Evolutionary conservation across 2,329 filamentous ascomycete species (phyloP).

Genomic region (Xylaria sp.): DNA sequence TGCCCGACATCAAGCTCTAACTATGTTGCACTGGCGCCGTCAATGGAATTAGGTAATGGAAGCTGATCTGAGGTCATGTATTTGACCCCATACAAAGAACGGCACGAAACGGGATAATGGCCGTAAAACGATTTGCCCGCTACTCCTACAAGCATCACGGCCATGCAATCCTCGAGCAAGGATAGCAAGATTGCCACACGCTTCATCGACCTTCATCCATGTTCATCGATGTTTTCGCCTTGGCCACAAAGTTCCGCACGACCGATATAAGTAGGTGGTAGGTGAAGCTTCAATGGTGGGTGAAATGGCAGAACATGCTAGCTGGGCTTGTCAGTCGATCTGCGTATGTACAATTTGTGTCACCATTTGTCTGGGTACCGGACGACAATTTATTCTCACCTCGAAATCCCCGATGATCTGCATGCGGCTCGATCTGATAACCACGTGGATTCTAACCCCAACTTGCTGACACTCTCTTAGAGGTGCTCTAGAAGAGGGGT

Average conservation of each 20-base stretch:
- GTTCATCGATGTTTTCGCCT: background rate
- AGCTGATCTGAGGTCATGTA: background rate
- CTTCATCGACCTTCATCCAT: background rate
- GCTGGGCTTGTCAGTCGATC: background rate
- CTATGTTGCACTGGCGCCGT: background rate
- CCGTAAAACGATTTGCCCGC: background rate
- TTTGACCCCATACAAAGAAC: background rate
- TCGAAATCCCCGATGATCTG: background rate
- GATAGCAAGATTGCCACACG: background rate
- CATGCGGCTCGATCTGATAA: background rate
- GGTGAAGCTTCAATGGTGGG: background rate
- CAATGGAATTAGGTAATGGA: no score
- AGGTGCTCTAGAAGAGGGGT: background rate
- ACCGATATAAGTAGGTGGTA: constrained; percentile 9
- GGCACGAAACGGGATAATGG: background rate
- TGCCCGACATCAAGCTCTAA: constrained; percentile 1
- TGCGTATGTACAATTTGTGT: background rate
- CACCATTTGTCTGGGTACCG: background rate
- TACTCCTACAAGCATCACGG: background rate
- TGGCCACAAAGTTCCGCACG: constrained; percentile 4
- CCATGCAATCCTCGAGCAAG: background rate
- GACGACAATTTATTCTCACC: background rate
- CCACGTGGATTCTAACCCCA: background rate
- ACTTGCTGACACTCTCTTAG: background rate
- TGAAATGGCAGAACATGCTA: background rate